phyloP scores from a whole-genome alignment of 352 stramenopile species.

The Pythium vanterpoolii region DNA sequence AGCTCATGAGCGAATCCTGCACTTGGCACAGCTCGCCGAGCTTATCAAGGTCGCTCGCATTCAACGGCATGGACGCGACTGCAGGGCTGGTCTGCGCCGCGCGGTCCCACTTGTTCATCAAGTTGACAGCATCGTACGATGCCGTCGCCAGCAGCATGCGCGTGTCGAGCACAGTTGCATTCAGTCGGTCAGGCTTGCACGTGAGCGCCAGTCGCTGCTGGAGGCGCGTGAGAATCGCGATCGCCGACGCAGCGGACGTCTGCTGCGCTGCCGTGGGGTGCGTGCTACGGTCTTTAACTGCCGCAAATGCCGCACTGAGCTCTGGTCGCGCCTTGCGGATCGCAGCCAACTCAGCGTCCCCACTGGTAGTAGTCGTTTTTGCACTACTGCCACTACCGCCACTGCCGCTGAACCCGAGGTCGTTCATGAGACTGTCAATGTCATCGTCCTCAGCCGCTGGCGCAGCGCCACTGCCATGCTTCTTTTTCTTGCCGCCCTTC shows the following conservation, averaged over 20 bases:
- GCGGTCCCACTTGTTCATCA: conserved; percentile 18
- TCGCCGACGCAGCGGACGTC: background rate
- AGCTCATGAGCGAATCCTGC: conserved; percentile 7
- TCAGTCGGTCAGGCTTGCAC: conserved; percentile 2
- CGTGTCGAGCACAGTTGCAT: background rate
- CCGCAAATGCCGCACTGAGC: conserved; percentile 1
- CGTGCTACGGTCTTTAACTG: background rate
- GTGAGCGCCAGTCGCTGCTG: conserved; percentile 6
- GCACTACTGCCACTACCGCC: background rate
- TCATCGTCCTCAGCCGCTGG: background rate
- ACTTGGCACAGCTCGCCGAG: conserved; percentile 14
- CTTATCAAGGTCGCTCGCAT: background rate
- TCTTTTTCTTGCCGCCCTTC: conserved; percentile 8
- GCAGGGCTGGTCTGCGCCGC: conserved; percentile 5
- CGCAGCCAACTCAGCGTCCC: background rate
- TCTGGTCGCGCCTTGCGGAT: conserved; percentile 7
- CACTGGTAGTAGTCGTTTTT: background rate
- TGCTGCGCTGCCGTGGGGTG: background rate
- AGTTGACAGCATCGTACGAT: conserved; percentile 11
- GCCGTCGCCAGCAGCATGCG: conserved; percentile 2
- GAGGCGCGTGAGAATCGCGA: conserved; percentile 6
- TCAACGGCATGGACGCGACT: background rate
- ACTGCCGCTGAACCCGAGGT: background rate
- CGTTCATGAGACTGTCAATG: conserved; percentile 13
- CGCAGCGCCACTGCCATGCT: background rate